A percentile compares a stretch with the other conserved stretches of the same genome.
These are phyloP conservation scores for Grifola frondosa DNA, from an alignment of 1,284 basidiomycete genomes.

Conservation along the genomic window DNA sequence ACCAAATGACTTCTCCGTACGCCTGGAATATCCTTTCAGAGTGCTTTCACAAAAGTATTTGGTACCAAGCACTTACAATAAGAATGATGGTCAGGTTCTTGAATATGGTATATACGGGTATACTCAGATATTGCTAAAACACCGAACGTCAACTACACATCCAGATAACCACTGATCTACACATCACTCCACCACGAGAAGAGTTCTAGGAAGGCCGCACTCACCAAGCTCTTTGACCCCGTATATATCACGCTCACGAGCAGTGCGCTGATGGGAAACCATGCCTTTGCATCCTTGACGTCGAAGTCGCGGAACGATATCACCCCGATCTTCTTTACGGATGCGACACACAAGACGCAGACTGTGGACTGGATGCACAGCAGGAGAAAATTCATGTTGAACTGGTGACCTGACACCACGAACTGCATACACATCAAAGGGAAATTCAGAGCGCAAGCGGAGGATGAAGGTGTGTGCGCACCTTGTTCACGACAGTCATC, in stretches of 20 bases:
- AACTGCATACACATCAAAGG: constrained; percentile 51
- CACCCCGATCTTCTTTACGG: constrained; percentile 77
- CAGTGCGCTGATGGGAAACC: constrained; percentile 93
- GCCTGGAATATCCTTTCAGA: constrained; percentile 56
- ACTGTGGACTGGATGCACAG: constrained; percentile 90
- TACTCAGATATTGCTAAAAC: constrained; percentile 84
- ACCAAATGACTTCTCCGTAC: constrained; percentile 98
- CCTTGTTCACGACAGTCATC: constrained; percentile 99
- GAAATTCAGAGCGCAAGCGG: constrained; percentile 3
- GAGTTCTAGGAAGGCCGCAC: constrained; percentile 35
- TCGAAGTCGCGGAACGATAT: constrained; percentile 91
- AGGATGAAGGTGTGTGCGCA: constrained; percentile 33
- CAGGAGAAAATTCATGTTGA: constrained; percentile 97
- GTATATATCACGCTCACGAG: constrained; percentile 98
- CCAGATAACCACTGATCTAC: background rate
- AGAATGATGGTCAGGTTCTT: constrained; percentile 99
- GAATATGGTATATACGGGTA: constrained; percentile 97
- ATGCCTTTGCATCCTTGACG: constrained; percentile 81
- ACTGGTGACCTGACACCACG: constrained; percentile 90
- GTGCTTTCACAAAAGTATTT: too few species aligned
- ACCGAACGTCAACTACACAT: constrained; percentile 7
- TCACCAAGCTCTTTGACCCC: constrained; percentile 92
- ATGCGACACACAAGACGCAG: constrained; percentile 76
- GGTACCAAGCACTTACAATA: constrained; percentile 71
- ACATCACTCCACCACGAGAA: too few species aligned